Conservation (phyloP, 1,139 yeast genomes). For the Protomyces gravidus region DNA sequence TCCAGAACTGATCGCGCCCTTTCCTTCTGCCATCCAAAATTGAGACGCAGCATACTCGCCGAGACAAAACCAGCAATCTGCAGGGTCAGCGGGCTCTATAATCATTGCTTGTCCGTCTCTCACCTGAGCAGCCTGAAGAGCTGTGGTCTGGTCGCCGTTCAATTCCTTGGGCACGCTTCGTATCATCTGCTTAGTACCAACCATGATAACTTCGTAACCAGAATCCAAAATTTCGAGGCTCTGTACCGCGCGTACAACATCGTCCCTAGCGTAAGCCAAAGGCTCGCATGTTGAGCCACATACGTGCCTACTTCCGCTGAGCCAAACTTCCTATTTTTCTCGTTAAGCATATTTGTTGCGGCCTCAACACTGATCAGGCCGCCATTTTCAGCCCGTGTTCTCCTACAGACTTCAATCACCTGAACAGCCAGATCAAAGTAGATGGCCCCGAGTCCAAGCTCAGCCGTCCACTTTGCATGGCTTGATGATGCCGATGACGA, state of each 20-base stretch:
- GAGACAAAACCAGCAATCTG: slow-evolving; percentile 63
- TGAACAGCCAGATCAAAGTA: slow-evolving; percentile 64
- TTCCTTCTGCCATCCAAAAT: slow-evolving; percentile 63
- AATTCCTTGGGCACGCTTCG: slow-evolving; percentile 53
- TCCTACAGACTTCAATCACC: slow-evolving; percentile 68
- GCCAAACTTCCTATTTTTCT: slow-evolving; percentile 38
- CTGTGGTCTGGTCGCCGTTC: slow-evolving; percentile 60
- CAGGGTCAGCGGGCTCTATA: no score
- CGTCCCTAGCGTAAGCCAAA: slow-evolving; percentile 39
- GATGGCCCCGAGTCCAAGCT: slow-evolving; percentile 52
- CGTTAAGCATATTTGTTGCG: slow-evolving; percentile 40
- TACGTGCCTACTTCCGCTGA: slow-evolving; percentile 36
- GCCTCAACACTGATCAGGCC: slow-evolving; percentile 69
- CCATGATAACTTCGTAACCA: slow-evolving; percentile 47
- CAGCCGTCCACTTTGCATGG: slow-evolving; percentile 39
- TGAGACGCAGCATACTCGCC: slow-evolving; percentile 58
- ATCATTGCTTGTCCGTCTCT: not conserved
- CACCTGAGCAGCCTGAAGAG: slow-evolving; percentile 65
- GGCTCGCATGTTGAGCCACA: not conserved
- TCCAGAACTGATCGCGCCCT: slow-evolving; percentile 63
- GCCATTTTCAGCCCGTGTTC: slow-evolving; percentile 69
- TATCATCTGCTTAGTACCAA: slow-evolving; percentile 44
- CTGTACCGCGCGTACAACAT: slow-evolving; percentile 50
- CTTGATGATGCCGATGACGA: slow-evolving; percentile 45
- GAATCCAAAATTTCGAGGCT: slow-evolving; percentile 46